Percentiles rank a stretch among this genome's conserved stretches.
These are phyloP conservation scores for Cudoniella acicularis DNA, from an alignment of 495 filamentous ascomycete genomes.

Conservation along the genomic window DNA sequence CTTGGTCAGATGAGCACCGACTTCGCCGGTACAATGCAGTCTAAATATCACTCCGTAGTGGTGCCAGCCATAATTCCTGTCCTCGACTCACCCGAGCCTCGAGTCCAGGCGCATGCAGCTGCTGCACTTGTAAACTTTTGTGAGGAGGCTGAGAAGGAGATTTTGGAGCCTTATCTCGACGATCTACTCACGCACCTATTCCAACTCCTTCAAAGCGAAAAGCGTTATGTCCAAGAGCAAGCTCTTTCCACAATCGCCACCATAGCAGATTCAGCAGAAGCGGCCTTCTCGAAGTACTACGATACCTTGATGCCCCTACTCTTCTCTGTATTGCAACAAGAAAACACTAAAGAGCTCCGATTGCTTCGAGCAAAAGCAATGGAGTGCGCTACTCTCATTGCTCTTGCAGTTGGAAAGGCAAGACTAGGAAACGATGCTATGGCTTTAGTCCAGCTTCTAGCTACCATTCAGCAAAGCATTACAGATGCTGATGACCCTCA, in stretches of 20 bases:
- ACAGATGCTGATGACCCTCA: slow-evolving; percentile 94
- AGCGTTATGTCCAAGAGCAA: slow-evolving; percentile 97
- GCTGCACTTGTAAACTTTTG: slow-evolving; percentile 99
- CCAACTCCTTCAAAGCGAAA: slow-evolving; percentile 77
- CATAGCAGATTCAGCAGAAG: slow-evolving; percentile 95
- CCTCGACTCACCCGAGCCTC: slow-evolving; percentile 80
- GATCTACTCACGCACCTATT: slow-evolving; percentile 78
- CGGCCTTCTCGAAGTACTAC: slow-evolving; percentile 94
- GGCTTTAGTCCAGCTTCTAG: slow-evolving; percentile 80
- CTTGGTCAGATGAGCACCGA: slow-evolving; percentile 99
- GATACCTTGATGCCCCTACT: slow-evolving; percentile 90
- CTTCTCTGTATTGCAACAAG: slow-evolving; percentile 80
- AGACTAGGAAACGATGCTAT: slow-evolving; percentile 85
- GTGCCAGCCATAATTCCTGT: slow-evolving; percentile 91
- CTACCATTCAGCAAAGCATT: slow-evolving; percentile 80
- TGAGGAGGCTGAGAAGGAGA: slow-evolving; percentile 92
- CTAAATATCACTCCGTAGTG: slow-evolving; percentile 83
- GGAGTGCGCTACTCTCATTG: slow-evolving; percentile 98
- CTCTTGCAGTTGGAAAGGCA: slow-evolving; percentile 89
- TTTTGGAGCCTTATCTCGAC: slow-evolving; percentile 92
- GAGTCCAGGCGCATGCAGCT: slow-evolving; percentile 95
- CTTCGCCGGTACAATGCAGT: slow-evolving; percentile 98
- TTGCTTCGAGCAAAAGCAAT: slow-evolving; percentile 95
- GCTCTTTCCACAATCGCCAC: slow-evolving; percentile 97
- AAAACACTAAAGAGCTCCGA: slow-evolving; percentile 88